phyloP scores from a whole-genome alignment of 2,329 filamentous ascomycete genomes.

The Arachnomyces sp. region DNA sequence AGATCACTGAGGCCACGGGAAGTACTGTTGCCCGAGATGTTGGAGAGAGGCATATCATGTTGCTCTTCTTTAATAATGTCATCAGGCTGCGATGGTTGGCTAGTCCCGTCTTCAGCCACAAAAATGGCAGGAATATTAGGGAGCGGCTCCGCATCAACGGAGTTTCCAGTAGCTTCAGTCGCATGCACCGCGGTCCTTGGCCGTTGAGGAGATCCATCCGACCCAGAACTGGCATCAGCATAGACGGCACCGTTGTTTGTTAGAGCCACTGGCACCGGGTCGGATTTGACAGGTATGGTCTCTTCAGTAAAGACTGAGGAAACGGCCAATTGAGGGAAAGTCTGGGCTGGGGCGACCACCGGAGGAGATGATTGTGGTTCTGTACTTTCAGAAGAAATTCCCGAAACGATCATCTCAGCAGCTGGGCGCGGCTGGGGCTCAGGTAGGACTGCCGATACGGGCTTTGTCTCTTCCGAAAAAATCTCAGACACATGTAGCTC shows the following conservation, averaged over 20 bases:
- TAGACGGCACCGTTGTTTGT: slow-evolving; percentile 12
- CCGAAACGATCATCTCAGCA: slow-evolving; percentile 24
- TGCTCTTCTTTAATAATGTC: slow-evolving; percentile 20
- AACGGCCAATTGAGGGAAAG: slow-evolving; percentile 16
- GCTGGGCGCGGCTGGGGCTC: slow-evolving; percentile 16
- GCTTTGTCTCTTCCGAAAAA: slow-evolving; percentile 26
- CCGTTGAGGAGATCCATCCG: slow-evolving; percentile 8
- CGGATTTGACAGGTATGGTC: slow-evolving; percentile 10
- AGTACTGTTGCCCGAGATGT: slow-evolving; percentile 52
- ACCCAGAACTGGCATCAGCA: slow-evolving; percentile 16
- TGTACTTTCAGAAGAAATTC: slow-evolving; percentile 1
- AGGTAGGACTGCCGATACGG: slow-evolving; percentile 37
- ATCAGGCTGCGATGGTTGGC: slow-evolving; percentile 42
- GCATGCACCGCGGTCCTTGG: slow-evolving; percentile 14
- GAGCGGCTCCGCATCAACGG: slow-evolving; percentile 4
- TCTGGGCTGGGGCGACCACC: slow-evolving; percentile 8
- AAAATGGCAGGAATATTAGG: slow-evolving; percentile 31
- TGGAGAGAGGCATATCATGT: slow-evolving; percentile 48
- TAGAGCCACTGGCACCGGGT: slow-evolving; percentile 23
- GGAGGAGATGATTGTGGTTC: slow-evolving; percentile 4
- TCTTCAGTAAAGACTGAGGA: slow-evolving; percentile 23
- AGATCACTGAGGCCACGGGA: slow-evolving; percentile 19
- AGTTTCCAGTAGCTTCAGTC: slow-evolving; percentile 7
- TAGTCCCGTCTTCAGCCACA: slow-evolving; percentile 58
- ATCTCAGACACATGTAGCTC: slow-evolving; percentile 26